Conservation (phyloP, 805 yeast genomes). For the Yarrowia sp. region DNA sequence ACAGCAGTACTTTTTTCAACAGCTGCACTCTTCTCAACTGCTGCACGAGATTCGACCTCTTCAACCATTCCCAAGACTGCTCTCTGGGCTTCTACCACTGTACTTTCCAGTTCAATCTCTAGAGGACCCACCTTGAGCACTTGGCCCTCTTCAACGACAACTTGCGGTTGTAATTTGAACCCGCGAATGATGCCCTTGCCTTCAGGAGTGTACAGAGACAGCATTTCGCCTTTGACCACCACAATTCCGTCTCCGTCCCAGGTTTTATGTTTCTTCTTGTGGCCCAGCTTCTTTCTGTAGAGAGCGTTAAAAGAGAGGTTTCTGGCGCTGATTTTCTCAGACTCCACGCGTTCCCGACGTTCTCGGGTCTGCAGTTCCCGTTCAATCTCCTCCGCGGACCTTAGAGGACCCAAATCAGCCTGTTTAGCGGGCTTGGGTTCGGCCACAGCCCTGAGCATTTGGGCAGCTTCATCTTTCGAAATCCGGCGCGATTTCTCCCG, state of each 20-base stretch:
- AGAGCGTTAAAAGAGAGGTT: slow-evolving; percentile 40
- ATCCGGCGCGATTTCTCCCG: not conserved
- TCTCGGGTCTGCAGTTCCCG: not conserved
- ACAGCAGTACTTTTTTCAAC: not conserved
- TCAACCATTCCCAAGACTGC: not conserved
- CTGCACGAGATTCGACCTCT: not conserved
- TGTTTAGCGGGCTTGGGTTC: not conserved
- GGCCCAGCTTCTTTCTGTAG: slow-evolving; percentile 63
- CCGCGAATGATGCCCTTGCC: not conserved
- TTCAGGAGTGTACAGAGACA: slow-evolving; percentile 27
- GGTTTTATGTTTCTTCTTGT: slow-evolving; percentile 69
- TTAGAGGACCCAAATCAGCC: not conserved
- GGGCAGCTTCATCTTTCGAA: not conserved
- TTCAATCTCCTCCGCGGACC: slow-evolving; percentile 12
- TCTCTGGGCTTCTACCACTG: not conserved
- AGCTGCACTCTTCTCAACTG: not conserved
- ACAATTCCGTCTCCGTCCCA: slow-evolving; percentile 93
- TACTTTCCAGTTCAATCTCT: slow-evolving; percentile 10
- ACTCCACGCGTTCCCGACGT: slow-evolving; percentile 1
- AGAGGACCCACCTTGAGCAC: slow-evolving; percentile 13
- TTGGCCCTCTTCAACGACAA: not conserved
- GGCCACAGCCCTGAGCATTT: not conserved
- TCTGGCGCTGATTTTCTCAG: not conserved
- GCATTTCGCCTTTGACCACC: slow-evolving; percentile 33
- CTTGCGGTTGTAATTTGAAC: not conserved